Percentiles rank a stretch among this genome's conserved stretches.
Evolutionary conservation across 2,329 filamentous ascomycete species (phyloP).

Genomic region (Didymella segeticola): DNA sequence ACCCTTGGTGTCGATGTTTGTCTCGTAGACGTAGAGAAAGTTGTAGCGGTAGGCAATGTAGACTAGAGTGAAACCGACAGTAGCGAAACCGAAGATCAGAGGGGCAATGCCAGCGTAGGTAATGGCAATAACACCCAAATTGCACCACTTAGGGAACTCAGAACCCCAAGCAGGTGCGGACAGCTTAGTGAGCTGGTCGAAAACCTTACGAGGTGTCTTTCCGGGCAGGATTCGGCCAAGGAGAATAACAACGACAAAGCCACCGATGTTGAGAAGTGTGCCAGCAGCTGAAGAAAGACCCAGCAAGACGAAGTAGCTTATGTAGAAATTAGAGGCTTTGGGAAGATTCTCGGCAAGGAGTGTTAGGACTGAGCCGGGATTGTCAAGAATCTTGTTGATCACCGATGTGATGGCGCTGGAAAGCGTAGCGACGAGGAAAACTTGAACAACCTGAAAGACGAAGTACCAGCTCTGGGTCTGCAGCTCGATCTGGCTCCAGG

Average conservation of each 20-base stretch:
- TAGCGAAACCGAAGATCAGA: slow-evolving; percentile 55
- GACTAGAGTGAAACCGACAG: slow-evolving; percentile 52
- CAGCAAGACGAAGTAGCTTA: slow-evolving; percentile 93
- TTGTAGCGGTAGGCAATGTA: slow-evolving; percentile 59
- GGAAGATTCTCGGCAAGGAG: slow-evolving; percentile 79
- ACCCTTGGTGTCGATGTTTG: slow-evolving; percentile 56
- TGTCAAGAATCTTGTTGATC: slow-evolving; percentile 60
- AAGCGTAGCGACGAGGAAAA: slow-evolving; percentile 87
- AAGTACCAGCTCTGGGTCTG: slow-evolving; percentile 95
- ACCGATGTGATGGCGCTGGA: slow-evolving; percentile 76
- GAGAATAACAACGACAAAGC: slow-evolving; percentile 82
- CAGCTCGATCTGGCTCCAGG: slow-evolving; percentile 60
- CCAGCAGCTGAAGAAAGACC: slow-evolving; percentile 57
- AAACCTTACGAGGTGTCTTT: slow-evolving; percentile 57
- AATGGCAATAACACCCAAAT: slow-evolving; percentile 54
- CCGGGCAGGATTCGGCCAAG: slow-evolving; percentile 68
- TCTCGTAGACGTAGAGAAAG: slow-evolving; percentile 57
- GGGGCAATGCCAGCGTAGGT: slow-evolving; percentile 59
- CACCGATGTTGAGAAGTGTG: slow-evolving; percentile 75
- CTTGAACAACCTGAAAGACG: slow-evolving; percentile 88
- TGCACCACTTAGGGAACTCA: slow-evolving; percentile 57
- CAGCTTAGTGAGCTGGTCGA: slow-evolving; percentile 52
- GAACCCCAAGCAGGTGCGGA: slow-evolving; percentile 54
- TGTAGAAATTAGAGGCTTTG: slow-evolving; percentile 90
- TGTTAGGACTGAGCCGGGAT: slow-evolving; percentile 67